phyloP scores from a whole-genome alignment of 108 stramenopile genomes.

The Nitzschia sp. region DNA sequence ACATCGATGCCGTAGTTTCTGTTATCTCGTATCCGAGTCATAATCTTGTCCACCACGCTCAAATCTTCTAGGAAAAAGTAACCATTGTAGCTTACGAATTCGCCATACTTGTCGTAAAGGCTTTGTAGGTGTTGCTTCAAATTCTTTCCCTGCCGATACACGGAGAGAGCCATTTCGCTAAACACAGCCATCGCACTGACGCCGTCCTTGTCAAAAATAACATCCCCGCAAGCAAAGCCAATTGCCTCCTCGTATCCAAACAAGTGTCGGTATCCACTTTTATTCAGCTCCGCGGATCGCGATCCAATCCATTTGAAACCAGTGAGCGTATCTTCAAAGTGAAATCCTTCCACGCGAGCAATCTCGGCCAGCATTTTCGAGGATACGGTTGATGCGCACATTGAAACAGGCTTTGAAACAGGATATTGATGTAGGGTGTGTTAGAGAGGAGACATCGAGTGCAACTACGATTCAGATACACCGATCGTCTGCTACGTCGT shows the following conservation, averaged over 20 bases:
- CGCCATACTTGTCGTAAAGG: constrained; percentile 90
- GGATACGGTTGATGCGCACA: constrained; percentile 94
- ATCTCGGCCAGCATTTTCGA: constrained; percentile 91
- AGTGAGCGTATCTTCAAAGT: constrained; percentile 93
- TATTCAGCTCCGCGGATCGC: constrained; percentile 52
- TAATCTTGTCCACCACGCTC: constrained; percentile 66
- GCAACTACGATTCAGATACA: not conserved
- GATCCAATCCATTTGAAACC: constrained; percentile 97
- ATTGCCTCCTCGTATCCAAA: constrained; percentile 98
- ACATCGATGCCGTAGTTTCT: constrained; percentile 66
- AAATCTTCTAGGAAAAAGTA: constrained; percentile 89
- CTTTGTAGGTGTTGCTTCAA: constrained; percentile 65
- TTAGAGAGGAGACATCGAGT: not conserved
- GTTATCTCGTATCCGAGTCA: constrained; percentile 70
- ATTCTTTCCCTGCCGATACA: constrained; percentile 62
- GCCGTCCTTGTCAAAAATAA: constrained; percentile 93
- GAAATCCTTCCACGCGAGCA: constrained; percentile 85
- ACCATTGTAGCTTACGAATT: constrained; percentile 53
- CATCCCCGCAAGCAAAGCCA: constrained; percentile 90
- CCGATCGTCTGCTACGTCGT: too few relatives aligned
- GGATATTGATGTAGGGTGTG: not conserved
- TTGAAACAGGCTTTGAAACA: constrained; percentile 59
- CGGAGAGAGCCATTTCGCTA: constrained; percentile 72
- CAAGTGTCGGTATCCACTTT: constrained; percentile 70
- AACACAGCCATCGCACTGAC: constrained; percentile 82